Evolutionary conservation across 1,139 yeast species (phyloP).

Genomic region (Magnusiomyces clavatus): DNA sequence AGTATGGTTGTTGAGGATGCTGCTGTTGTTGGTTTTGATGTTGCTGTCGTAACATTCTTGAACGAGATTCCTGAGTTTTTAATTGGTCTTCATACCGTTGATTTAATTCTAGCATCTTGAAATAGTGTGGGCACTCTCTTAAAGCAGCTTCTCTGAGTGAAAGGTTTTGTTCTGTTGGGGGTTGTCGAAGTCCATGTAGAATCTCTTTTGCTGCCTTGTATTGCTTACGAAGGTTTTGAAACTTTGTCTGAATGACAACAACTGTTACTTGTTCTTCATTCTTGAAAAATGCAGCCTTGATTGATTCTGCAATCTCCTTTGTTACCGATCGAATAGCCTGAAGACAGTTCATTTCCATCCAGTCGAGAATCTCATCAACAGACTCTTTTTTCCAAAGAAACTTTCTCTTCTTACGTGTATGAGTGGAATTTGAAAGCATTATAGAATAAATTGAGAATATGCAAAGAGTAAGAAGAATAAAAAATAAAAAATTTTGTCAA

Average conservation of each 20-base stretch:
- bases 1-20: slow-evolving; percentile 2
- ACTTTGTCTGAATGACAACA: slow-evolving; percentile 5
- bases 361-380: slow-evolving; percentile 6
- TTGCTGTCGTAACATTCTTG: not conserved
- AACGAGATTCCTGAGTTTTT: slow-evolving; percentile 4
- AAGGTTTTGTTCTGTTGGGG: not conserved
- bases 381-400: slow-evolving; percentile 6
- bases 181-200: not conserved
- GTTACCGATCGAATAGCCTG: slow-evolving; percentile 6
- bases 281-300: slow-evolving; percentile 3
- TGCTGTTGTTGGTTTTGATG: slow-evolving; percentile 5
- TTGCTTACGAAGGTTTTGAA: slow-evolving; percentile 4
- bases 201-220: slow-evolving; percentile 6
- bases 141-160: slow-evolving; percentile 3
- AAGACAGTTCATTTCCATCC: slow-evolving; percentile 3
- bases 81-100: slow-evolving; percentile 2
- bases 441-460: not conserved
- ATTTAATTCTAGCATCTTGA: slow-evolving; percentile 2
- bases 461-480: not conserved
- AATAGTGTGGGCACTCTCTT: slow-evolving; percentile 4
- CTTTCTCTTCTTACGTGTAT: slow-evolving; percentile 5
- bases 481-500: not conserved
- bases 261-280: slow-evolving; percentile 5
- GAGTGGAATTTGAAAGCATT: not conserved
- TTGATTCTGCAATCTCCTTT: slow-evolving; percentile 5